These are phyloP conservation scores for Ampelocalamus luodianensis DNA, from an alignment of 176 grass and related monocot species.

Conservation along the genomic window DNA sequence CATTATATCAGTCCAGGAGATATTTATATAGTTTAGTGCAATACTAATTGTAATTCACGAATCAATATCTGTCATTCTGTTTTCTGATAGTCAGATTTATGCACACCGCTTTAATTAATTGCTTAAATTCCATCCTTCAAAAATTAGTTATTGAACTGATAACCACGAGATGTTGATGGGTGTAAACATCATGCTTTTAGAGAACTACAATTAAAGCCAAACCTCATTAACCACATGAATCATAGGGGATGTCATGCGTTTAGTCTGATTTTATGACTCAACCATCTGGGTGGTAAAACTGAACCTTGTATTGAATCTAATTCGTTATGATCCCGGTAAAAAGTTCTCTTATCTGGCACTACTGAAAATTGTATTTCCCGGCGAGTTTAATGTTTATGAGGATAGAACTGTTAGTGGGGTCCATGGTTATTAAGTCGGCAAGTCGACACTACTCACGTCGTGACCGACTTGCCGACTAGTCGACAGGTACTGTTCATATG, in stretches of 20 bases:
- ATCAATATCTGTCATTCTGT: background rate
- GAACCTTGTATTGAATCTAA: conserved; percentile 7
- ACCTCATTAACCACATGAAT: background rate
- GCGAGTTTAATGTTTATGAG: background rate
- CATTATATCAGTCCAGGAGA: background rate
- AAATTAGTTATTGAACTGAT: background rate
- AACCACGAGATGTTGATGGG: background rate
- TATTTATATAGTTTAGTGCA: background rate
- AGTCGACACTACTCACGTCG: too few species aligned
- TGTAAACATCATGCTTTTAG: background rate
- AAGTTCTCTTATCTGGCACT: background rate
- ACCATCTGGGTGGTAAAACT: background rate
- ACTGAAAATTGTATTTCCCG: background rate
- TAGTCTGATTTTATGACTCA: background rate
- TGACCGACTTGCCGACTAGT: too few species aligned
- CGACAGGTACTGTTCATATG: too few species aligned
- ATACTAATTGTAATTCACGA: background rate
- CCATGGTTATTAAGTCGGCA: too few species aligned
- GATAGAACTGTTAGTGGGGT: background rate
- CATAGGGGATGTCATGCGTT: background rate
- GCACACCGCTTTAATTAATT: background rate
- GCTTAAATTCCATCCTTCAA: background rate
- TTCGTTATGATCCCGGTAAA: background rate
- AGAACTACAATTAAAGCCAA: background rate
- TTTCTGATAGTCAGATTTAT: background rate